Base-by-base conservation (phyloP, 23 red algal genomes). In the Pyropia haitanensis region DNA sequence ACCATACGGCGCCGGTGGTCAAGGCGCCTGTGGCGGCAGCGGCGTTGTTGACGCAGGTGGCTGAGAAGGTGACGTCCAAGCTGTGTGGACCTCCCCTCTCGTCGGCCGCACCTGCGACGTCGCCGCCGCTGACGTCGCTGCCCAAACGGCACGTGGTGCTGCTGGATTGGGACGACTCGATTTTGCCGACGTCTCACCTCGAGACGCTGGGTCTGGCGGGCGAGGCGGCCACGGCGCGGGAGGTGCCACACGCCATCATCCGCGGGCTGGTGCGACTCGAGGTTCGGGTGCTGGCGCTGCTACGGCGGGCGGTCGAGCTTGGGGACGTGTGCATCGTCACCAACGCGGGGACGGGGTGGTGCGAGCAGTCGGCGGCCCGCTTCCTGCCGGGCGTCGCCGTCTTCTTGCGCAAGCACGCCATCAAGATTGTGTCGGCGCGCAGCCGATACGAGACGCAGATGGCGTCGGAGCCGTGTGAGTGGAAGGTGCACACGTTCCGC, bases 321-420 rank as follows among this genome's bases (percentile, higher is more conserved):
- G 92, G 92, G 52, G 83, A 68, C 18, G 72, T 96, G 25, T 63
- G 80, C 10, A 82, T 96, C 53, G 71, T 96, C 39, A 96, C 92
- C 32, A 96, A 96, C 55, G 92, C 92, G 0, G 92, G 83, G 56
- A 88, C 81, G 22, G 92, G 92, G n/a, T 96, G 92, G 92, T 85
- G 90, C 9, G 83, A 89, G 67, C 83, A 90, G 15, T 85, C 75
- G 17, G 80, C 81, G n/a, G 72, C 60, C 21, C 85, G 87, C 68
- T 96, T 96, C 77, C 60, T 96, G 8, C 92, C 92, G 27, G 71
- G 78, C 21, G 84, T 90, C 14, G 67, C 57, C n/a, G 59, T 57
- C 18, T 88, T 88, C 65, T 60, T 96, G 39, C 77, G 90, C 6
- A 18, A 29, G 53, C 64, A 84, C 48, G 53, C 48, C 26, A 68